Base-by-base conservation (phyloP, 345 rosid species). In the Populus alba region DNA sequence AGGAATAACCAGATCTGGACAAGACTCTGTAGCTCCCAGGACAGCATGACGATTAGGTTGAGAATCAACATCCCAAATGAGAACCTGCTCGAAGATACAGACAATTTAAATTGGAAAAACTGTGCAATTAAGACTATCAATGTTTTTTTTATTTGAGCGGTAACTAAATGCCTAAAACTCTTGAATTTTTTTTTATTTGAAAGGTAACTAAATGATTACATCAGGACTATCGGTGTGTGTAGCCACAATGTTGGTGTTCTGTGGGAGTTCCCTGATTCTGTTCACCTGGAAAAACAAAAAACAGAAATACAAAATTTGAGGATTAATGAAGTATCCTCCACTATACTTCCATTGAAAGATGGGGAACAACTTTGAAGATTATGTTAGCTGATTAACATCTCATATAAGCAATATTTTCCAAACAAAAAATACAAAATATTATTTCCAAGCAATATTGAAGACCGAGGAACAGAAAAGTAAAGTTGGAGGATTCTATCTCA, bases 191-290 rank as follows among this genome's bases (percentile, higher is more conserved):
- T 57, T 49, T 55, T 6, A 66, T 31, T 17, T 8, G 51, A 55
- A 68, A 45, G 10, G 35, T 12, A 73, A 75, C 31, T 23, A 43
- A 68, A 66, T 75, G 47, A 77, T 86, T 84, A 90, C 94, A 83
- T 90, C 87, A 66, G 92, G 92, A 79, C 94, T 82, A 57, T 90
- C 94, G 18, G 90, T 90, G 78, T 90, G 94, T 15, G 92, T 89
- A 51, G 94, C 94, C 16, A 90, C 87, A 65, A 90, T 90, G 81
- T 89, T 90, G 65, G 86, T 86, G 81, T 90, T 81, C 78, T 87
- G 91, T n/a, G 92, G 91, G 43, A 90, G 87, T 85, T 89, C 91
- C 85, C 93, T 88, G 75, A 90, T 90, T 86, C 90, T 88, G 78
- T 90, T 90, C 75, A 90, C 93, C 93, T 90, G 88, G 47, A 78